These are phyloP conservation scores for Tilletia walkeri DNA, from an alignment of 1,284 basidiomycete genomes.

Conservation along the genomic window DNA sequence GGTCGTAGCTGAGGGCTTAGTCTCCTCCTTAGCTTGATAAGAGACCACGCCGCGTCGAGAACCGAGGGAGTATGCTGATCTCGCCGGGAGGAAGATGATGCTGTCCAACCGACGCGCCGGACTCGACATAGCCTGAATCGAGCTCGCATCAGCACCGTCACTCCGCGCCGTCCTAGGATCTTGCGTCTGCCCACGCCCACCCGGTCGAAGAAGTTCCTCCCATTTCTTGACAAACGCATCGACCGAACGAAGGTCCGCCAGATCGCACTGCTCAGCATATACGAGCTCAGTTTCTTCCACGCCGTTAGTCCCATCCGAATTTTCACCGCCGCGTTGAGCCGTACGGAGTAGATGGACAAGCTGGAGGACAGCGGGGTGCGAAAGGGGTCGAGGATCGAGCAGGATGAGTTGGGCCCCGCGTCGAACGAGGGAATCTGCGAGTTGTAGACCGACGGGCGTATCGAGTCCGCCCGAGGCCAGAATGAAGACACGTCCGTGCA, in stretches of 20 bases:
- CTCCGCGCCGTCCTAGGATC: neutral
- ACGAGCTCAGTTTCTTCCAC: neutral
- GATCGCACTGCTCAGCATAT: slow-evolving; percentile 12
- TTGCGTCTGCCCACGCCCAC: neutral
- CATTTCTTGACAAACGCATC: slow-evolving; percentile 14
- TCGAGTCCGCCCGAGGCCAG: slow-evolving; percentile 9
- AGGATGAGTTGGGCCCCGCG: slow-evolving; percentile 4
- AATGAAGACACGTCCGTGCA: slow-evolving; percentile 12
- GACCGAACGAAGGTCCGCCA: neutral
- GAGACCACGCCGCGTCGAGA: neutral
- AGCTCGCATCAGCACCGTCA: neutral
- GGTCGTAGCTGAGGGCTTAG: too few species aligned
- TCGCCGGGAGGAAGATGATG: slow-evolving; percentile 2
- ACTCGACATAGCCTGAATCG: slow-evolving; percentile 4
- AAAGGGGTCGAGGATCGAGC: slow-evolving; percentile 9
- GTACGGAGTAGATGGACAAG: slow-evolving; percentile 2
- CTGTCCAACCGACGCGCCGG: neutral
- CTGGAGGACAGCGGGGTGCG: slow-evolving; percentile 6
- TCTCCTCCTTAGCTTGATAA: neutral
- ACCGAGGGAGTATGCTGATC: neutral
- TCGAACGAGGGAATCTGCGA: neutral
- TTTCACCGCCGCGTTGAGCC: neutral
- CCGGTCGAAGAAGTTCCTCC: slow-evolving; percentile 1
- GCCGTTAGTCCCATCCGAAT: neutral
- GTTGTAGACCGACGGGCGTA: slow-evolving; percentile 1